phyloP scores from a whole-genome alignment of 108 stramenopile genomes.

The Seminavis robusta region DNA sequence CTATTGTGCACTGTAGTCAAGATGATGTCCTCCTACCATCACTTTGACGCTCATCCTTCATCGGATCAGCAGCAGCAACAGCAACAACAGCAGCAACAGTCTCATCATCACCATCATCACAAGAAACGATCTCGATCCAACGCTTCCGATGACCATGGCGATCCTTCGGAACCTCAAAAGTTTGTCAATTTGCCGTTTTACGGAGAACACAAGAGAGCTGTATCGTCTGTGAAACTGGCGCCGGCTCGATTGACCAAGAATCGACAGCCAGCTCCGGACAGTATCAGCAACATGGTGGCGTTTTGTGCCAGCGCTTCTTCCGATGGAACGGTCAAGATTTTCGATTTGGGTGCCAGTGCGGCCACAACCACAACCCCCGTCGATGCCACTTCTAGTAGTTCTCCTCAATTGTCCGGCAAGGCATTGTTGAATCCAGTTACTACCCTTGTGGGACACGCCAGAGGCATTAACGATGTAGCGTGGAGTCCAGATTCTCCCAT shows the following conservation, averaged over 20 bases:
- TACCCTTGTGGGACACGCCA: conserved; percentile 59
- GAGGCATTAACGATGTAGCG: conserved; percentile 85
- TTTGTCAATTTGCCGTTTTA: conserved; percentile 59
- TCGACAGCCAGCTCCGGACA: conserved; percentile 8
- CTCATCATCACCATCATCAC: no score
- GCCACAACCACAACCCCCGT: background rate
- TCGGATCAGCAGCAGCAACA: no score
- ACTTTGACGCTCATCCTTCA: no score
- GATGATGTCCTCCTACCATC: no score
- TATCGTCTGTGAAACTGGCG: conserved; percentile 66
- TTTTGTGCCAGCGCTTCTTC: conserved; percentile 73
- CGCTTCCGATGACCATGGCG: background rate
- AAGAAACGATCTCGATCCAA: no score
- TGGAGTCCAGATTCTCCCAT: conserved; percentile 64
- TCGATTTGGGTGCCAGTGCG: conserved; percentile 36
- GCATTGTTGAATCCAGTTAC: conserved; percentile 17
- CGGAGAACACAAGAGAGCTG: conserved; percentile 82
- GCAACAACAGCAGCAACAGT: no score
- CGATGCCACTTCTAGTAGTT: background rate
- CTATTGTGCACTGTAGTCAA: no score
- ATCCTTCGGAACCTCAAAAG: conserved; percentile 14
- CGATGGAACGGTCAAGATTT: conserved; percentile 74
- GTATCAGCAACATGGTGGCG: no score
- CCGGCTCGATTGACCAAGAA: conserved; percentile 40
- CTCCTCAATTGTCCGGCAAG: background rate